Base-by-base conservation (phyloP, 2,329 filamentous ascomycete genomes). In the Colletotrichum euphorbiae region DNA sequence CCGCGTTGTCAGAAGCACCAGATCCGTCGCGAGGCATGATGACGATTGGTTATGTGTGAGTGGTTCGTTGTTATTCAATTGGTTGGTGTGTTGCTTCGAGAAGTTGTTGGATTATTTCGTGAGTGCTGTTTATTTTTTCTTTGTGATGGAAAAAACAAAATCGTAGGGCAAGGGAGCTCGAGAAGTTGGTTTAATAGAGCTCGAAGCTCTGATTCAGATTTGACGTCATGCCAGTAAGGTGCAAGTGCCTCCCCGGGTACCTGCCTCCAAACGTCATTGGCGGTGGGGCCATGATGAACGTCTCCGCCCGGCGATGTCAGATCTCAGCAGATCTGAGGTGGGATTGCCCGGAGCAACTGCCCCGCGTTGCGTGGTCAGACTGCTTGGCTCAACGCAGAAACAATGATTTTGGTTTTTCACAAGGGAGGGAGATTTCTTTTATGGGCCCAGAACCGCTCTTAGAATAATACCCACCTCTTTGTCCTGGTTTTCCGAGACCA, bases 1-100 rank as follows among this genome's bases (percentile, higher is more conserved):
- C 73, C 67, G 81, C 81, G 75, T 85, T 85, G 76, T 86, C 77
- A 64, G 80, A 78, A 70, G 78, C 79, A 60, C 82, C 82, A 73
- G 82, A 81, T 82, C 83, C 83, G 69, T 82, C 76, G 74, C 83
- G 81, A 81, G 84, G 83, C 84, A 85, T 86, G 67, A 63, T 82
- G 74, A 59, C 21, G 19, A 58, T 46, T 54, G 60, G 33, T 28
- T 64, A 31, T 48, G 13, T 13, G 11, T 9, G 15, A n/a, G 19
- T 45, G 43, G 28, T 57, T 42, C 5, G 19, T 24, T 19, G 4
- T 28, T 12, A 21, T 6, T n/a, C n/a, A 6, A 7, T 33, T 46
- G n/a, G 15, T 12, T 15, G 13, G 2, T 3, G 1, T 19, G 9
- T 0, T 57, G 42, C 17, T 48, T 38, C 0, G 6, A 33, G 31